A percentile compares a stretch with the other conserved stretches of the same genome.
Evolutionary conservation across 306 rosid species (phyloP).

Genomic region (Amphicarpaea edgeworthii): DNA sequence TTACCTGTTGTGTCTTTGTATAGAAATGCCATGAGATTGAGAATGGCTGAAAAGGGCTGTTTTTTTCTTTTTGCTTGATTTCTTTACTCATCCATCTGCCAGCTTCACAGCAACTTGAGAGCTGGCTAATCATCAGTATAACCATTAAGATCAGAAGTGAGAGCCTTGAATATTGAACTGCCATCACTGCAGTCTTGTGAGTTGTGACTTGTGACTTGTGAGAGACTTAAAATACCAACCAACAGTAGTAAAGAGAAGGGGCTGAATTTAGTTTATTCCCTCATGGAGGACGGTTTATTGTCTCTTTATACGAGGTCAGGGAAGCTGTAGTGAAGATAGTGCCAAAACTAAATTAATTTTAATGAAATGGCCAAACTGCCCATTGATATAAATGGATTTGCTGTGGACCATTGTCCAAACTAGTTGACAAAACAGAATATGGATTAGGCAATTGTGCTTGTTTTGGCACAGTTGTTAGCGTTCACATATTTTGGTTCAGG

Average conservation of each 20-base stretch:
- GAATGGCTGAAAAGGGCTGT: constrained; percentile 43
- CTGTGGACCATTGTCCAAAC: constrained; percentile 33
- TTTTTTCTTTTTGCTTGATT: constrained; percentile 49
- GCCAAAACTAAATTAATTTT: constrained; percentile 55
- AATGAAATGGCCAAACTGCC: constrained; percentile 64
- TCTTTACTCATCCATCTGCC: constrained; percentile 51
- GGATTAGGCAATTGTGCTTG: constrained; percentile 28
- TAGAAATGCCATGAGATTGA: constrained; percentile 60
- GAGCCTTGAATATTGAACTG: constrained; percentile 57
- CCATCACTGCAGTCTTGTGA: constrained; percentile 54
- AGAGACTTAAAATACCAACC: constrained; percentile 23
- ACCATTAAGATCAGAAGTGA: constrained; percentile 56
- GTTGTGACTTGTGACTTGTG: constrained; percentile 23
- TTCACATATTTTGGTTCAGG: constrained; percentile 1
- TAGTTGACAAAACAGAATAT: constrained; percentile 28
- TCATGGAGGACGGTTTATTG: constrained; percentile 40
- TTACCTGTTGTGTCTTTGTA: constrained; percentile 50
- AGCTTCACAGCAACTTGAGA: constrained; percentile 56
- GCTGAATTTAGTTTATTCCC: constrained; percentile 46
- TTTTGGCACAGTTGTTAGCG: constrained; percentile 24
- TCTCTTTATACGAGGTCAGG: constrained; percentile 53
- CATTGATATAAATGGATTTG: constrained; percentile 42
- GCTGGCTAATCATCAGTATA: constrained; percentile 60
- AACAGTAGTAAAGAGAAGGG: constrained; percentile 38
- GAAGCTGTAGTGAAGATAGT: constrained; percentile 54